A percentile compares a stretch with the other conserved stretches of the same genome.
phyloP scores from a whole-genome alignment of 2,329 filamentous ascomycete genomes.

The Hymenoscyphus salicellus region DNA sequence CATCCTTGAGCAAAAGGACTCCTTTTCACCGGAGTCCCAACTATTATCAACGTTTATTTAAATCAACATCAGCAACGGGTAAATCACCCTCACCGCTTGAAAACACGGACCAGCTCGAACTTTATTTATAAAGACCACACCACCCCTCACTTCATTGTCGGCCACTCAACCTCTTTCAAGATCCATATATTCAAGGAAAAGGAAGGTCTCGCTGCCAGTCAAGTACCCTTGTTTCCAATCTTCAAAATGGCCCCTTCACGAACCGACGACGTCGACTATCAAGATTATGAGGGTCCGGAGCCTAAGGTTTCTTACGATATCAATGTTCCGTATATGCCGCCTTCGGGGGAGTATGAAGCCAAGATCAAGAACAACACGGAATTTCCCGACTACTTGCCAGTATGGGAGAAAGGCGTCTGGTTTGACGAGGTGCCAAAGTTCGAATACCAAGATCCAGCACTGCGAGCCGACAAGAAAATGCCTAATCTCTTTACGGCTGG shows the following conservation, averaged over 20 bases:
- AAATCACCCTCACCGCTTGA: slow-evolving; percentile 10
- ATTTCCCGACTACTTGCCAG: slow-evolving; percentile 46
- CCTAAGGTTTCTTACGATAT: slow-evolving; percentile 42
- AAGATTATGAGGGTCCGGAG: slow-evolving; percentile 12
- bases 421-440: slow-evolving; percentile 45
- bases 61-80: slow-evolving; percentile 8
- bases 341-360: slow-evolving; percentile 38
- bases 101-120: slow-evolving; percentile 6
- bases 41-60: not conserved
- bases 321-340: slow-evolving; percentile 45
- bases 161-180: not conserved
- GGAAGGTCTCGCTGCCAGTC: not conserved
- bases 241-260: slow-evolving; percentile 26
- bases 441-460: slow-evolving; percentile 45
- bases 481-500: slow-evolving; percentile 58
- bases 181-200: not conserved
- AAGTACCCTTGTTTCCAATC: not conserved
- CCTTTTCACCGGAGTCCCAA: not conserved
- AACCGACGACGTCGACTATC: slow-evolving; percentile 21
- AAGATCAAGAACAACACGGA: slow-evolving; percentile 38
- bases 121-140: slow-evolving; percentile 4
- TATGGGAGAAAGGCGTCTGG: slow-evolving; percentile 45
- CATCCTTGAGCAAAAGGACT: not conserved
- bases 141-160: slow-evolving; percentile 1
- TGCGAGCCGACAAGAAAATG: slow-evolving; percentile 61